A percentile compares a stretch with the other conserved stretches of the same genome.
These are phyloP conservation scores for Protomyces arabidopsidicola DNA, from an alignment of 1,139 yeast species.

Conservation along the genomic window DNA sequence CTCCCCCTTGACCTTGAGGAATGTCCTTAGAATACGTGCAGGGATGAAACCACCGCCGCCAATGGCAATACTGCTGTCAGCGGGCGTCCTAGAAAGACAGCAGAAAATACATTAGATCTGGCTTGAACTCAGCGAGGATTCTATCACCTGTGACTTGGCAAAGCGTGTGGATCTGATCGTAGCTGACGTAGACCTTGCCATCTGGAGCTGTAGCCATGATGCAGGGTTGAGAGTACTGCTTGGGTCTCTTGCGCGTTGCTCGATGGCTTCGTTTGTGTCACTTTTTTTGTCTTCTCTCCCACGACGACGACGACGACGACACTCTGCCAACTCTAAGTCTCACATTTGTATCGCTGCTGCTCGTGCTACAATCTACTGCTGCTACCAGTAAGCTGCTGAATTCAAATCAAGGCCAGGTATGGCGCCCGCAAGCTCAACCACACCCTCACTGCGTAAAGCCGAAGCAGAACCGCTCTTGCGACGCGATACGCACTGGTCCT, in stretches of 20 bases:
- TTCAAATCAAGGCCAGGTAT: not conserved
- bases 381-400: no score
- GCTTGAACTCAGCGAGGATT: conserved; percentile 60
- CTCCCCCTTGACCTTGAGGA: conserved; percentile 76
- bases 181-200: conserved; percentile 57
- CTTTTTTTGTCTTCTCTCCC: no score
- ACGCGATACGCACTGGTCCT: conserved; percentile 79
- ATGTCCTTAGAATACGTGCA: conserved; percentile 88
- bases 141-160: conserved; percentile 78
- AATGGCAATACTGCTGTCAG: conserved; percentile 6
- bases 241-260: no score
- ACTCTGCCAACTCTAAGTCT: no score
- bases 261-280: no score
- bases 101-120: conserved; percentile 46
- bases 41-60: conserved; percentile 95
- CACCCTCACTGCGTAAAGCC: conserved; percentile 56
- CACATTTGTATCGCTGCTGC: no score
- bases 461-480: conserved; percentile 95
- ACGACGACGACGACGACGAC: no score
- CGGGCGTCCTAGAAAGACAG: no score
- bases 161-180: conserved; percentile 87
- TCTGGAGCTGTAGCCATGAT: conserved; percentile 15
- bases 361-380: no score
- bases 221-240: not conserved
- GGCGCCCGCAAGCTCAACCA: conserved; percentile 21